Evolutionary conservation across 768 basidiomycete genomes (phyloP).

Genomic region (Suillus subalutaceus): DNA sequence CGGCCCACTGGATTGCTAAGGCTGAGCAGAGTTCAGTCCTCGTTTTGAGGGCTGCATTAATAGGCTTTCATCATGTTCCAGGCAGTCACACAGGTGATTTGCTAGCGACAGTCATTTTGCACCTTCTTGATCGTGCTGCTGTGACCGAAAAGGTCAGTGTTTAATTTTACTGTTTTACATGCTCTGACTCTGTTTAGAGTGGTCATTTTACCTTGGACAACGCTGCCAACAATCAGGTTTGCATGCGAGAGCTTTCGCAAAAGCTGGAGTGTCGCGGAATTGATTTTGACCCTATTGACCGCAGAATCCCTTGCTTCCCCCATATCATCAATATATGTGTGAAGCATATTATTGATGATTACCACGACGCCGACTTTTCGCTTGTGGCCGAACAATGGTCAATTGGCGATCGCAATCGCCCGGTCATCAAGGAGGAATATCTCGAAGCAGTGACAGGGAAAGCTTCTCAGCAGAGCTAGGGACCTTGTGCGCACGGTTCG

Average conservation of each 20-base stretch:
- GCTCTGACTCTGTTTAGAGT: neutral
- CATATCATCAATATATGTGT: neutral
- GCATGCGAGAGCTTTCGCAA: neutral
- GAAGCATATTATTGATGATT: neutral
- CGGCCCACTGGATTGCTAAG: slow-evolving; percentile 17
- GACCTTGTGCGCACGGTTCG: neutral
- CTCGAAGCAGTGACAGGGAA: neutral
- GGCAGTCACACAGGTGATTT: slow-evolving; percentile 19
- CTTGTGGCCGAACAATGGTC: neutral
- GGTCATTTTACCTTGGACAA: neutral
- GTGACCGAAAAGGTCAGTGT: neutral
- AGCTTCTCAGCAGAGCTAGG: neutral
- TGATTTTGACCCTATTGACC: neutral
- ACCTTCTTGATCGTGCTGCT: neutral
- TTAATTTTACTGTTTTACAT: neutral
- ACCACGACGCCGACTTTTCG: neutral
- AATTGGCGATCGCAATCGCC: neutral
- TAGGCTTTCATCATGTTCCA: slow-evolving; percentile 19
- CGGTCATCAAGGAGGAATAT: neutral
- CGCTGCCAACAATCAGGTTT: neutral
- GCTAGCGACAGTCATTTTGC: slow-evolving; percentile 7
- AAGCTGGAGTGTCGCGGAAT: neutral
- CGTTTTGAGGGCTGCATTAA: slow-evolving; percentile 10
- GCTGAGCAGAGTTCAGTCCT: slow-evolving; percentile 6
- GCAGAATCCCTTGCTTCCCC: neutral